These are phyloP conservation scores for Rhodotorula sp. DNA, from an alignment of 1,284 basidiomycete genomes.

Conservation along the genomic window DNA sequence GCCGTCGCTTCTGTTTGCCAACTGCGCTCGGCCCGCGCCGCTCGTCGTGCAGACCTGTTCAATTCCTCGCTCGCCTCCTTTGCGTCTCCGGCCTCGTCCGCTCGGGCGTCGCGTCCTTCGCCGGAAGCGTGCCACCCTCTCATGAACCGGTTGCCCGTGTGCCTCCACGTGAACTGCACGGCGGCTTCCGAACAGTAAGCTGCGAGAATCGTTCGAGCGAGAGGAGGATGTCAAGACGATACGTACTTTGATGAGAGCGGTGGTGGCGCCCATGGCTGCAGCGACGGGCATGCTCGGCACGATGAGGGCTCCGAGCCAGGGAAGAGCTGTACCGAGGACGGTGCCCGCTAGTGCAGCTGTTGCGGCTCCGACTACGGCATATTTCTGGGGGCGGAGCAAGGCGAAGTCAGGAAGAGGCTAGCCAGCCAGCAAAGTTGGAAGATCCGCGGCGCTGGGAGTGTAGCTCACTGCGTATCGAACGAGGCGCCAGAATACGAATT, in stretches of 20 bases:
- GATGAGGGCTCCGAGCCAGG: conserved; percentile 26
- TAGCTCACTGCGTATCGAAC: conserved; percentile 45
- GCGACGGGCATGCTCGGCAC: conserved; percentile 33
- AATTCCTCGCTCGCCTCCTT: conserved; percentile 19
- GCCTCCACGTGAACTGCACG: conserved; percentile 31
- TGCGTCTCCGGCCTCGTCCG: conserved; percentile 30
- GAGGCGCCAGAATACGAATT: conserved; percentile 49
- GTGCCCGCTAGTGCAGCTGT: conserved; percentile 28
- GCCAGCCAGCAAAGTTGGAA: background rate
- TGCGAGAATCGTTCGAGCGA: background rate
- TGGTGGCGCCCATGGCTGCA: conserved; percentile 27
- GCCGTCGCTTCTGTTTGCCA: conserved; percentile 19
- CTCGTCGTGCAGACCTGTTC: background rate
- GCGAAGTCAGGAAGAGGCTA: background rate
- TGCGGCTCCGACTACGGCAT: conserved; percentile 29
- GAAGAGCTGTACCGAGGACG: conserved; percentile 20
- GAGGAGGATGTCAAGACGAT: background rate
- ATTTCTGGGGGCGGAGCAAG: conserved; percentile 21
- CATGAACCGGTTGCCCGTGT: conserved; percentile 36
- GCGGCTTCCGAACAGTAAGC: background rate
- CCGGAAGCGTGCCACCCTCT: conserved; percentile 25
- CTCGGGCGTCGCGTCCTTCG: conserved; percentile 22
- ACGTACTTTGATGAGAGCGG: conserved; percentile 32
- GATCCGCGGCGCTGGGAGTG: background rate
- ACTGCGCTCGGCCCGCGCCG: conserved; percentile 12